phyloP scores from a whole-genome alignment of 1,284 basidiomycete genomes.

The Volvariella surrecta region DNA sequence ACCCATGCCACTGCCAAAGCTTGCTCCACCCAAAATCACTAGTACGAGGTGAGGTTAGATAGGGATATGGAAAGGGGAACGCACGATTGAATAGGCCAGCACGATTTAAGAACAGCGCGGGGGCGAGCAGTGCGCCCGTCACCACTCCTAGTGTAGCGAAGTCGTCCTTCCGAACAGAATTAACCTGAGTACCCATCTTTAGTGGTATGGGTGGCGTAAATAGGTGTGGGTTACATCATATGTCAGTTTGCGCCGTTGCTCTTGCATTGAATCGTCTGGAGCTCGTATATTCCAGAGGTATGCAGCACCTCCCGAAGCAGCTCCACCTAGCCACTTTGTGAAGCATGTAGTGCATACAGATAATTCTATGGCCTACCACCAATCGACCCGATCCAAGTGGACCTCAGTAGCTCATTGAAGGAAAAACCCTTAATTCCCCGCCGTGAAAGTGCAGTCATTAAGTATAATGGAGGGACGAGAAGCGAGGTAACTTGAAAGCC shows the following conservation, averaged over 20 bases:
- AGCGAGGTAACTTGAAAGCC: conserved; percentile 61
- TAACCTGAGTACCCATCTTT: conserved; percentile 28
- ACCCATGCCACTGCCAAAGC: conserved; percentile 54
- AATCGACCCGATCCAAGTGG: conserved; percentile 61
- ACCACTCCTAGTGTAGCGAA: conserved; percentile 63
- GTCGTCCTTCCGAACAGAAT: conserved; percentile 52
- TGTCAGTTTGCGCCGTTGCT: conserved; percentile 26
- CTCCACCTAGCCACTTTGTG: conserved; percentile 18
- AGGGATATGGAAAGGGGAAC: conserved; percentile 1
- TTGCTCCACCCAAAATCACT: conserved; percentile 66
- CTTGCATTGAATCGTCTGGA: conserved; percentile 23
- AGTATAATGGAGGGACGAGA: conserved; percentile 50
- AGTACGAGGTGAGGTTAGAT: conserved; percentile 4
- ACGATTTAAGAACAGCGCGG: conserved; percentile 61
- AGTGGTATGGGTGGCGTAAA: conserved; percentile 5
- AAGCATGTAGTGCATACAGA: not conserved
- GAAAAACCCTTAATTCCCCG: conserved; percentile 45
- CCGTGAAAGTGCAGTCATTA: conserved; percentile 39
- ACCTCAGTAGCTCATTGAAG: conserved; percentile 51
- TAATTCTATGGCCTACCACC: conserved; percentile 30
- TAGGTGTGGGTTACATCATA: conserved; percentile 41
- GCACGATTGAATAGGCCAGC: conserved; percentile 51
- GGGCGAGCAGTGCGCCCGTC: conserved; percentile 49
- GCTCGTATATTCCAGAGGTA: conserved; percentile 30
- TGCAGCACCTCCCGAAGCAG: conserved; percentile 22